Evolutionary conservation across 1,284 basidiomycete species (phyloP), one percentile per base, ranked within the genome.

Genomic region (Irpex lacteus): DNA sequence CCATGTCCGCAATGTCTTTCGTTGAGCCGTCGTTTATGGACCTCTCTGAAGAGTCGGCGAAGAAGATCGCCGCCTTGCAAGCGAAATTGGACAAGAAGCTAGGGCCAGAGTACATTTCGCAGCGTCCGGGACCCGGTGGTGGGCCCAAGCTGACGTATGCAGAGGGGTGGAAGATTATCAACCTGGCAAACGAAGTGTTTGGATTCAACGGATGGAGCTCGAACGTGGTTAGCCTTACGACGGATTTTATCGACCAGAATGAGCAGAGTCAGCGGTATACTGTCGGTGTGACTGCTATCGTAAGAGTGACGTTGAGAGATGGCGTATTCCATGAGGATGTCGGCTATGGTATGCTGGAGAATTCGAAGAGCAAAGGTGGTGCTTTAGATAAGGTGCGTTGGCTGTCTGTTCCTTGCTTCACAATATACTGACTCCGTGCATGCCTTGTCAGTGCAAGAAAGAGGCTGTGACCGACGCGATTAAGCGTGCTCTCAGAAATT

Each of bases 121-220:
- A 92, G 67, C 82, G 96, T n/a, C 90, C 92, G 1, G 96, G 96
- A 2, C 94, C 94, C 0, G 90, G 90, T 5, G 94, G 94, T 37
- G 90, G 90, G 0, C 83, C 85, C 5, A 98, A 96, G 76, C 80
- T 99, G 62, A 96, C 94, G 6, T 99, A 99, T 73, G 90, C 95
- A 2, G 97, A 98, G 75, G 98, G 97, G 0, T 98, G 96, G 96
- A 96, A 95, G 79, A 89, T 95, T 38, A 95, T 98, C 75, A 95
- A 95, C 71, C 83, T 99, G 26, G 97, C 97, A 1, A 99, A 99
- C 75, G 96, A 99, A 71, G 93, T 99, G 44, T 99, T 99, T 79
- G 97, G 97, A 1, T 98, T 96, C 81, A 96, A 98, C 68, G 98
- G 98, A 8, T 99, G 97, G 97, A 95, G 91, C 60, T 94, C 95